phyloP scores from a whole-genome alignment of 371 early-diverging fungal genomes.

The Rhizopus delemar region DNA sequence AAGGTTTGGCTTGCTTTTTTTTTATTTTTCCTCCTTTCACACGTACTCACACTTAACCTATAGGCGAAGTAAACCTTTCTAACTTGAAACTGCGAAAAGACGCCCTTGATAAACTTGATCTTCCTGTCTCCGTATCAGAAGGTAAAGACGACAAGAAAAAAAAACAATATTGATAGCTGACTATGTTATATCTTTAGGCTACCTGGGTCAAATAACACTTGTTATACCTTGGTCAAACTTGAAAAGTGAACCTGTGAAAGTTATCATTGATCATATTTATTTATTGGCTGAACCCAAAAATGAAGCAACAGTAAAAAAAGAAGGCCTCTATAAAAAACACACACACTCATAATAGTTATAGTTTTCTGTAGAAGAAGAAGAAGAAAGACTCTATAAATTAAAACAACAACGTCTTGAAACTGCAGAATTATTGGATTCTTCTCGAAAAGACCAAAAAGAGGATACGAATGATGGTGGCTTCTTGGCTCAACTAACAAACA shows the following conservation, averaged over 20 bases:
- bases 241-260: slow-evolving; percentile 78
- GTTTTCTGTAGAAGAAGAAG: slow-evolving; percentile 72
- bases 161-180: neutral
- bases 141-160: slow-evolving; percentile 43
- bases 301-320: slow-evolving; percentile 40
- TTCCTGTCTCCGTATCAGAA: slow-evolving; percentile 83
- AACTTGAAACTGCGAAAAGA: slow-evolving; percentile 77
- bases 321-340: neutral
- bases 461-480: slow-evolving; percentile 58
- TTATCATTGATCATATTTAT: slow-evolving; percentile 75
- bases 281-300: slow-evolving; percentile 75
- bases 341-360: slow-evolving; percentile 7
- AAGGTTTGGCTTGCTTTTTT: slow-evolving; percentile 45
- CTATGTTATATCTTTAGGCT: slow-evolving; percentile 46
- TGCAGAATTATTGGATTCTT: slow-evolving; percentile 65
- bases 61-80: slow-evolving; percentile 82
- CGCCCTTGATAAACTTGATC: slow-evolving; percentile 79
- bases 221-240: slow-evolving; percentile 89
- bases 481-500: slow-evolving; percentile 69
- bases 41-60: neutral
- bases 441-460: slow-evolving; percentile 47
- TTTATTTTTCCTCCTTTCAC: neutral
- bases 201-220: slow-evolving; percentile 77
- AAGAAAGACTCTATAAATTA: slow-evolving; percentile 74
- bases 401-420: slow-evolving; percentile 84